These are phyloP conservation scores for Termitomyces titanicus DNA, from an alignment of 768 basidiomycete species.

Conservation along the genomic window DNA sequence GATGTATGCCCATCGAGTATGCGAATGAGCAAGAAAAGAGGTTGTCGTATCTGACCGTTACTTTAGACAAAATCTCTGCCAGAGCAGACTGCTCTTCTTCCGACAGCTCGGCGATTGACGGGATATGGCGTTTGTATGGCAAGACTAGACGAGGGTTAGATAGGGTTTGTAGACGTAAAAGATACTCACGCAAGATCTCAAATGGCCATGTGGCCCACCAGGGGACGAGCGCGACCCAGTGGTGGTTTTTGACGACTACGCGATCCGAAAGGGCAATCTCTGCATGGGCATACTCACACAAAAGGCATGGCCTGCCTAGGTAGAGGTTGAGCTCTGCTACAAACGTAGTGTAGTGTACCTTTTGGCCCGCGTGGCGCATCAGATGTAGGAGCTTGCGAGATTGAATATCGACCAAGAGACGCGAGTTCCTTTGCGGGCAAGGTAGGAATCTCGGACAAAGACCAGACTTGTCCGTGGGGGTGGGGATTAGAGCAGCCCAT, in stretches of 20 bases:
- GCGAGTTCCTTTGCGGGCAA: slow-evolving; percentile 64
- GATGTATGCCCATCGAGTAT: slow-evolving; percentile 94
- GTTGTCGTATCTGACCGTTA: slow-evolving; percentile 73
- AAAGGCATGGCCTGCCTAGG: slow-evolving; percentile 57
- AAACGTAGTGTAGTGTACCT: slow-evolving; percentile 21
- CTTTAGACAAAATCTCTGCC: slow-evolving; percentile 60
- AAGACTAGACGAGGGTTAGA: slow-evolving; percentile 45
- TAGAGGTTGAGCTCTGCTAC: not conserved
- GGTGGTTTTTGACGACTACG: slow-evolving; percentile 65
- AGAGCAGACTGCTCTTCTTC: slow-evolving; percentile 58
- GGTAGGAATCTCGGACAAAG: slow-evolving; percentile 67
- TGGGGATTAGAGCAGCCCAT: slow-evolving; percentile 97
- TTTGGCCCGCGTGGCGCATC: slow-evolving; percentile 54
- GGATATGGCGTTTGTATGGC: slow-evolving; percentile 75
- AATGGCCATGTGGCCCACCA: slow-evolving; percentile 98
- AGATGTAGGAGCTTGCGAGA: slow-evolving; percentile 28
- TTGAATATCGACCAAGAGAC: slow-evolving; percentile 50
- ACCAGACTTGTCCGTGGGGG: slow-evolving; percentile 91
- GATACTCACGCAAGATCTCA: slow-evolving; percentile 65
- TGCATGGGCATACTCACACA: slow-evolving; percentile 75
- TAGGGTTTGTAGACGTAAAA: not conserved
- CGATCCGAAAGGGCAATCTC: slow-evolving; percentile 54
- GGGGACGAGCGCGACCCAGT: slow-evolving; percentile 84
- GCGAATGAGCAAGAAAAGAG: slow-evolving; percentile 85
- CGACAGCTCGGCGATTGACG: slow-evolving; percentile 60